phyloP scores from a whole-genome alignment of 768 basidiomycete species.

The Obba rivulosa region DNA sequence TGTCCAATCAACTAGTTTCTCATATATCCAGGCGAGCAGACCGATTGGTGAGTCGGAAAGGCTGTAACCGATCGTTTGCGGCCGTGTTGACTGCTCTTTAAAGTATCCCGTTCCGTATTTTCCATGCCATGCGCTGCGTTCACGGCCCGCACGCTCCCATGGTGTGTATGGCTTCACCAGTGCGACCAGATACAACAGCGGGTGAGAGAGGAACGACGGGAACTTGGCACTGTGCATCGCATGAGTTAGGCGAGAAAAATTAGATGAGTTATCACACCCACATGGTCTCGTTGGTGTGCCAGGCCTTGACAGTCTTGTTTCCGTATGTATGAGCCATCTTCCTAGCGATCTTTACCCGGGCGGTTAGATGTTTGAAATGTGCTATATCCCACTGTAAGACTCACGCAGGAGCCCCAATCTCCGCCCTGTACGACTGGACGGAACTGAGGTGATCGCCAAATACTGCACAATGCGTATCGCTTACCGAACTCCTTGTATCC shows the following conservation, averaged over 20 bases:
- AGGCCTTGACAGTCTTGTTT: slow-evolving; percentile 27
- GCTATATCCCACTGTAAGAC: not conserved
- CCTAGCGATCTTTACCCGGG: not conserved
- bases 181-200: slow-evolving; percentile 24
- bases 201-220: slow-evolving; percentile 16
- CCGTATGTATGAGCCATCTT: slow-evolving; percentile 25
- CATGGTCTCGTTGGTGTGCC: slow-evolving; percentile 28
- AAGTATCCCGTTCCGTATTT: slow-evolving; percentile 34
- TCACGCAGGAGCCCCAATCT: slow-evolving; percentile 39
- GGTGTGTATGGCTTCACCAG: slow-evolving; percentile 27
- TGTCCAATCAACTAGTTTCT: slow-evolving; percentile 23
- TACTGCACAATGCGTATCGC: not conserved
- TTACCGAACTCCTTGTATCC: slow-evolving; percentile 23
- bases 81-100: slow-evolving; percentile 27
- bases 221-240: slow-evolving; percentile 8
- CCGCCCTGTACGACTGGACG: slow-evolving; percentile 39
- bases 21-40: slow-evolving; percentile 28
- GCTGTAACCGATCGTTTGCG: slow-evolving; percentile 38
- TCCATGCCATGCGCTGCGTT: slow-evolving; percentile 25
- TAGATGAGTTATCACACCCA: slow-evolving; percentile 13
- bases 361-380: not conserved
- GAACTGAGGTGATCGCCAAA: not conserved
- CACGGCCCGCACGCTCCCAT: slow-evolving; percentile 30
- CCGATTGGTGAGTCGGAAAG: slow-evolving; percentile 53
- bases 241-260: not conserved